Base-by-base conservation (phyloP, 192 early-diverging fungal species). In the Jimgerdemannia lactiflua region DNA sequence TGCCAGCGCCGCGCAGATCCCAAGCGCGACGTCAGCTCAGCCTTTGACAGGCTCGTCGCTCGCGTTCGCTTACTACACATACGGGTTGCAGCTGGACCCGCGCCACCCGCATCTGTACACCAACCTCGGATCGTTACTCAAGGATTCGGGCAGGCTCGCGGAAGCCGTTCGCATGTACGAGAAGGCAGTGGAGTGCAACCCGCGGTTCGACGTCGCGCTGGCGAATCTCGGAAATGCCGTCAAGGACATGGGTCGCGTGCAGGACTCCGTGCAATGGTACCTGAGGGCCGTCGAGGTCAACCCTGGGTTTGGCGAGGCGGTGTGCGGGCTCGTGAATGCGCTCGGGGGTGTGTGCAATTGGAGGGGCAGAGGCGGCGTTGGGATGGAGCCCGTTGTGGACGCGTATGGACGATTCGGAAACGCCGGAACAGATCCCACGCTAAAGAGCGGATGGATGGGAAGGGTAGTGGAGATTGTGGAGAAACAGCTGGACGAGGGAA, bases 181-280 rank as follows among this genome's bases (percentile, higher is more conserved):
- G 71, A 90, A 90, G 75, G 96, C 96, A 1, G 95, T 97, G 6
- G 88, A 93, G 72, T 90, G 86, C 64, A 94, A 95, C 78, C 92
- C 94, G 69, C 88, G 90, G 18, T 97, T 97, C 71, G 95, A 95
- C 75, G 95, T 97, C 66, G 96, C 96, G 3, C 85, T 96, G 42
- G 96, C 96, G 64, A 97, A 97, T 72, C 86, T 97, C 39, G 96
- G 95, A 29, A 97, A 97, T 72, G 95, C 96, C 2, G 90, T 93
- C 80, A 97, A 97, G 80, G 96, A 97, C 78, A 86, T 95, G 75
- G 95, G 96, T 1, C 84, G 93, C 43, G 94, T 97, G 19, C 94
- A 96, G 66, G 96, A 97, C 41, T 92, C 93, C 42, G 91, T 96
- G 4, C 86, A 89, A 71, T 93, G 94, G 86, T 97, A 97, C 79